Evolutionary conservation across 2,329 filamentous ascomycete genomes (phyloP).

Genomic region (Cordyceps pruinosa): DNA sequence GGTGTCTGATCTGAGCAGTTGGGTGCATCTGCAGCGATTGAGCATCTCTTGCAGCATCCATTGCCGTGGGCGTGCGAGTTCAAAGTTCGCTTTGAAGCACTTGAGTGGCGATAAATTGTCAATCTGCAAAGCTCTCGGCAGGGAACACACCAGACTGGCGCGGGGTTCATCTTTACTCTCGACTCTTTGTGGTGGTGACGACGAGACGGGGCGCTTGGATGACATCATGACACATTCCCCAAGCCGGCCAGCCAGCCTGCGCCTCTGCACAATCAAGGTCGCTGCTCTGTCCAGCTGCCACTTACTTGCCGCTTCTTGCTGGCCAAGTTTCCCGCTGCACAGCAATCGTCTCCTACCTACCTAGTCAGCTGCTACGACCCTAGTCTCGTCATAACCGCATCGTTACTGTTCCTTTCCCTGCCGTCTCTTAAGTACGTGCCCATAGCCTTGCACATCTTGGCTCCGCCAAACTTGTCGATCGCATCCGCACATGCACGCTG

Average conservation of each 20-base stretch:
- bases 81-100: not conserved
- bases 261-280: constrained; percentile 3
- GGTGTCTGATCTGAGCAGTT: too few relatives aligned
- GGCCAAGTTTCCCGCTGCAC: not conserved
- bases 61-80: too few relatives aligned
- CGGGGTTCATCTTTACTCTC: not conserved
- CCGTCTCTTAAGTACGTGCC: constrained; percentile 2
- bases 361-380: not conserved
- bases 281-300: not conserved
- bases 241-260: constrained; percentile 17
- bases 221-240: constrained; percentile 31
- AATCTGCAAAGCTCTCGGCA: too few relatives aligned
- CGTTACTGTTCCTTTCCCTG: not conserved
- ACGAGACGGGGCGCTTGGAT: constrained; percentile 16
- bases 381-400: constrained; percentile 7
- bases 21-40: too few relatives aligned
- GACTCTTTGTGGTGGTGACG: not conserved
- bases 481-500: constrained; percentile 10
- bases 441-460: constrained; percentile 2
- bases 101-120: too few relatives aligned
- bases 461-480: constrained; percentile 9
- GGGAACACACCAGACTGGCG: too few relatives aligned
- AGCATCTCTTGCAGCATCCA: too few relatives aligned
- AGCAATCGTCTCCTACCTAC: not conserved
- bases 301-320: not conserved